Percentiles rank a stretch among this genome's conserved stretches.
phyloP scores from a whole-genome alignment of 495 filamentous ascomycete genomes.

The Monascus purpureus region DNA sequence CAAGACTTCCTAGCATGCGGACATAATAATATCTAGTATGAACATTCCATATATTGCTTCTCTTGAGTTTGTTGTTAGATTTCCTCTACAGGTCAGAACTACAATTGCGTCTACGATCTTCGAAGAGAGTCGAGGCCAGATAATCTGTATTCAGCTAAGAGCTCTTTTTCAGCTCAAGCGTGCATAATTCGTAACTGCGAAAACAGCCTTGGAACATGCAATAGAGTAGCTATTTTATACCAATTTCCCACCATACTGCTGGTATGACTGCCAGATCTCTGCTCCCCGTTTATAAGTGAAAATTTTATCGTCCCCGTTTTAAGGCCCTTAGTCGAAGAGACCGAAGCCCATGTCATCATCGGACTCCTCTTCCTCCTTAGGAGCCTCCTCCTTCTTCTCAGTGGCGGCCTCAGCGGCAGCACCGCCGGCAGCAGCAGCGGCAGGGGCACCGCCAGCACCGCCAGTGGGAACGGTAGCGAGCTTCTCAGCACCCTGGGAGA shows the following conservation, averaged over 20 bases:
- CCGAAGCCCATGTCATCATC: constrained; percentile 99
- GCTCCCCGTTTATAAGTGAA: constrained; percentile 15
- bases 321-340: constrained; percentile 76
- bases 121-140: too few relatives aligned
- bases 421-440: constrained; percentile 48
- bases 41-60: too few relatives aligned
- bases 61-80: too few relatives aligned
- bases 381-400: constrained; percentile 60
- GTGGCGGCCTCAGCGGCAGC: constrained; percentile 54
- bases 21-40: too few relatives aligned
- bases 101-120: too few relatives aligned
- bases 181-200: constrained; percentile 30
- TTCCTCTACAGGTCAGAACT: too few relatives aligned
- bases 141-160: constrained; percentile 30
- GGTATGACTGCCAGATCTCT: constrained; percentile 22
- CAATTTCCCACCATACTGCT: constrained; percentile 19
- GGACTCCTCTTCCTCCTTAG: constrained; percentile 77
- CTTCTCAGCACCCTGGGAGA: constrained; percentile 79
- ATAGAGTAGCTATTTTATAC: constrained; percentile 13
- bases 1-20: too few relatives aligned
- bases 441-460: constrained; percentile 54
- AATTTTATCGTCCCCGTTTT: constrained; percentile 12
- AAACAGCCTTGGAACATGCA: constrained; percentile 21
- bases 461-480: constrained; percentile 96
- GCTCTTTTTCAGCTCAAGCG: constrained; percentile 23